A percentile compares a stretch with the other conserved stretches of the same genome.
phyloP scores from a whole-genome alignment of 495 filamentous ascomycete species.

The Amorphotheca resinae region DNA sequence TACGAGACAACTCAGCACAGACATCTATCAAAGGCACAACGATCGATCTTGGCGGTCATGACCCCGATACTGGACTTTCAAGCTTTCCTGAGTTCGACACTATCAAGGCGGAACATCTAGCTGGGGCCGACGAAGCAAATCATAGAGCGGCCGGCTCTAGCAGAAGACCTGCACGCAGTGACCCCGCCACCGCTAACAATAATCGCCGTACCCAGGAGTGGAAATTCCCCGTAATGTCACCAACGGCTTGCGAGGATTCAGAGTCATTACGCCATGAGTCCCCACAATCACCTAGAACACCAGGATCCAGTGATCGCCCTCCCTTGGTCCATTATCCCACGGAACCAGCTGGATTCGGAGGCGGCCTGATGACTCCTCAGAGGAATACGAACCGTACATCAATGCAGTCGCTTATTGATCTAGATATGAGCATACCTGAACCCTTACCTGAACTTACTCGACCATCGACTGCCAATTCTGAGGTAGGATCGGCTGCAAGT shows the following conservation, averaged over 20 bases:
- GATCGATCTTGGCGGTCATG: constrained; percentile 43
- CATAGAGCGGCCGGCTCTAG: too few relatives aligned
- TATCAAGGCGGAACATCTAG: constrained; percentile 26
- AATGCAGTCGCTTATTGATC: constrained; percentile 26
- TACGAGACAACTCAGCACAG: constrained; percentile 39
- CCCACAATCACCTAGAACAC: constrained; percentile 13
- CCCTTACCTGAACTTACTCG: constrained; percentile 17
- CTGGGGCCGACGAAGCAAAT: constrained; percentile 26
- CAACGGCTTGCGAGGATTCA: constrained; percentile 35
- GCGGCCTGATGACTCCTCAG: constrained; percentile 8
- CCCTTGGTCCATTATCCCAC: constrained; percentile 36
- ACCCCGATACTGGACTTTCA: constrained; percentile 30
- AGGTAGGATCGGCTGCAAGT: constrained; percentile 22
- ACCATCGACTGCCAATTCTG: constrained; percentile 42
- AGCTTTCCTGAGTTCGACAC: constrained; percentile 48
- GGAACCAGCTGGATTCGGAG: constrained; percentile 33
- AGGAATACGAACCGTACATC: too few relatives aligned
- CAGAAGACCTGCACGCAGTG: constrained; percentile 34
- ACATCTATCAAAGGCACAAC: constrained; percentile 38
- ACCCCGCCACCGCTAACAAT: constrained; percentile 33
- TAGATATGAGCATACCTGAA: constrained; percentile 32
- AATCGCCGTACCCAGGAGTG: constrained; percentile 46
- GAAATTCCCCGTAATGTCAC: constrained; percentile 43
- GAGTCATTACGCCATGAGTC: constrained; percentile 28
- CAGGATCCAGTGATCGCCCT: constrained; percentile 27